These are phyloP conservation scores for Scutellaria galericulata DNA, from an alignment of 257 asterid species.

Conservation along the genomic window DNA sequence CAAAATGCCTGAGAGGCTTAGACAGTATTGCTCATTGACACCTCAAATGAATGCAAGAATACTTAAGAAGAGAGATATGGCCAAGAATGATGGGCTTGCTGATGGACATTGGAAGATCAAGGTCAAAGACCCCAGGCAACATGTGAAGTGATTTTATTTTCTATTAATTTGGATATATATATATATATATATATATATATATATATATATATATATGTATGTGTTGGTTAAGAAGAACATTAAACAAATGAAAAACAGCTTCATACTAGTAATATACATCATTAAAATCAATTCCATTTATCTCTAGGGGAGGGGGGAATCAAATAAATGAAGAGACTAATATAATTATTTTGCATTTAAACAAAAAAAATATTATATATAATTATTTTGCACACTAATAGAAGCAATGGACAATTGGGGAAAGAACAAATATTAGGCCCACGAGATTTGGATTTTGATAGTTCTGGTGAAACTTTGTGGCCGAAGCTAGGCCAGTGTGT, in stretches of 20 bases:
- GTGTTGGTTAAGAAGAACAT: no score
- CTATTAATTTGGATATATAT: no score
- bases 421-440: not conserved
- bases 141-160: not conserved
- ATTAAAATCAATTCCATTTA: no score
- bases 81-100: slow-evolving; percentile 43
- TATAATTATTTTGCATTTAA: no score
- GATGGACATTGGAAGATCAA: slow-evolving; percentile 69
- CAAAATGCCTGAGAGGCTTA: slow-evolving; percentile 52
- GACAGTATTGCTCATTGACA: slow-evolving; percentile 48
- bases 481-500: not conserved
- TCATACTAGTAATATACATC: no score
- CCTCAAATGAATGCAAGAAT: slow-evolving; percentile 43
- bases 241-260: no score
- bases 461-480: not conserved
- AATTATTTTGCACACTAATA: no score
- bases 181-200: no score
- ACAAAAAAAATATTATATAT: no score
- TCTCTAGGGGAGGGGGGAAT: no score
- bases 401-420: not conserved
- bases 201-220: no score
- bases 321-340: no score
- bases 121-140: slow-evolving; percentile 56
- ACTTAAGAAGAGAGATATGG: slow-evolving; percentile 39
- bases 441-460: not conserved